Evolutionary conservation across 164 flowering plant species (phyloP), one percentile per base, ranked within the genome.

Genomic region (Aristolochia contorta): DNA sequence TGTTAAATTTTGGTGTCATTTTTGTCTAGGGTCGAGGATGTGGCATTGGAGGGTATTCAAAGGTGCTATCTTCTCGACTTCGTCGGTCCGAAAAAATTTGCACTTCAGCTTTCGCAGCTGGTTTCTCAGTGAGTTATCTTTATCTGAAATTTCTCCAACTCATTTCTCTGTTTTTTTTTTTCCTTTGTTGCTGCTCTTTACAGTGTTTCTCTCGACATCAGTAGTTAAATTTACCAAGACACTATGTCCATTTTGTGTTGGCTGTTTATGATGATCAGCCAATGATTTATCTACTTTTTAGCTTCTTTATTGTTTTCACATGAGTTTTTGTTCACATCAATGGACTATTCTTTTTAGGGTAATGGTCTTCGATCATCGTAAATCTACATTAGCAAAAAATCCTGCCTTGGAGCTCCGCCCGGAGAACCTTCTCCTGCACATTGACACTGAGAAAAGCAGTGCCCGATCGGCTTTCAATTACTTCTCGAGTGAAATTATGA

Each of bases 61-160:
- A 75, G 67, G 16, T 88, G 91, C 71, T 93, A 90, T 76, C 80
- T 90, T 60, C 83, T 93, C 19, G 98, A 90, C 67, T 87, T 84
- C 70, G 54, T 86, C 21, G 94, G 91, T 47, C 94, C 94, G 0
- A 75, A 69, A 60, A 83, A 80, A 19, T 90, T 93, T 57, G 78
- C 80, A 0, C 41, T 60, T 19, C 68, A 77, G 64, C 85, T 93
- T 53, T 73, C 83, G 18, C 67, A 58, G 65, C 68, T 79, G 23
- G 45, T 59, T 21, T 68, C 75, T 77, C 60, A 67, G 87, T 86
- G 76, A 67, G 80, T 67, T 63, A 4, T 50, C 22, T 50, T n/a
- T 16, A 13, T 49, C 14, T 19, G 7, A 18, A 12, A 18, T 49
- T 2, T 49, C 20, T 49, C 53, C 4, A 2, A 18, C 1, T 18